A percentile compares a stretch with the other conserved stretches of the same genome.
These are phyloP conservation scores for Candida caryicola DNA, from an alignment of 805 yeast genomes.

Conservation along the genomic window DNA sequence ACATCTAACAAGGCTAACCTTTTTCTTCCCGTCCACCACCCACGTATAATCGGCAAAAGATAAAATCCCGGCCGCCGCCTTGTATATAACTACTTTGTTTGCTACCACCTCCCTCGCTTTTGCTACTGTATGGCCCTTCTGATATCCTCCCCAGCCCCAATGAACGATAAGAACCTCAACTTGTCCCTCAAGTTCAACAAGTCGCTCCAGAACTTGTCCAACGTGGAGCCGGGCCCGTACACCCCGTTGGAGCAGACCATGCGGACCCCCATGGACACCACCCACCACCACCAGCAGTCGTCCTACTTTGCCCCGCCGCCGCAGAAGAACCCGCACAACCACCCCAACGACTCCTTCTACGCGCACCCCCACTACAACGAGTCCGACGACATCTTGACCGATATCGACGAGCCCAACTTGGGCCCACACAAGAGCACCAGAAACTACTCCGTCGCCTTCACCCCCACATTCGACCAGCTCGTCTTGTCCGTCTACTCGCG, in stretches of 20 bases:
- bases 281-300: constrained; percentile 12
- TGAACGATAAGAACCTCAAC: constrained; percentile 31
- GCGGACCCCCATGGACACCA: constrained; percentile 37
- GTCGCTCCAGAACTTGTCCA: constrained; percentile 22
- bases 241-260: constrained; percentile 46
- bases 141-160: constrained; percentile 4
- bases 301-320: constrained; percentile 10
- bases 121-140: background rate
- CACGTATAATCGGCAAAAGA: too few species aligned
- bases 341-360: constrained; percentile 20
- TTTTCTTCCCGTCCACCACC: background rate
- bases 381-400: constrained; percentile 42
- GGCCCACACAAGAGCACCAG: constrained; percentile 17
- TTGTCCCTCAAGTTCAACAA: constrained; percentile 35
- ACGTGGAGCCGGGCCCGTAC: constrained; percentile 28
- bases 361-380: constrained; percentile 35
- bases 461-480: constrained; percentile 35
- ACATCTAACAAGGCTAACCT: background rate
- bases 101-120: background rate
- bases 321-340: constrained; percentile 2
- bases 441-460: constrained; percentile 35
- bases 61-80: too few species aligned
- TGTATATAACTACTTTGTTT: background rate
- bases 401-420: constrained; percentile 29
- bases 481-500: constrained; percentile 33